Conservation (phyloP, 1,284 basidiomycete species). For the Trametes pubescens region DNA sequence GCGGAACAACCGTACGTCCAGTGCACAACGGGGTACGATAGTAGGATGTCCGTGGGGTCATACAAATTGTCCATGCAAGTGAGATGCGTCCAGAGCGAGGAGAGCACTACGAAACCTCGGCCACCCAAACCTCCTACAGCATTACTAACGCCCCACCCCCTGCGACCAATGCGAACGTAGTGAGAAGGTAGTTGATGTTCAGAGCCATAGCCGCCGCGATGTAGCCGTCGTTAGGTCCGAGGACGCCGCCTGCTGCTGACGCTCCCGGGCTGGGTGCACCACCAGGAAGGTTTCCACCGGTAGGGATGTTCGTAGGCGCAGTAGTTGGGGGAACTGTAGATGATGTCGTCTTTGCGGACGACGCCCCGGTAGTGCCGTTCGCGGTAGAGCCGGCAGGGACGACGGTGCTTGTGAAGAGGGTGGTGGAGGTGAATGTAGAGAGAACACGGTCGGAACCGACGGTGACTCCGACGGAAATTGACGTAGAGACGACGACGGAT, state of each 20-base stretch:
- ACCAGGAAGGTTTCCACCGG: constrained; percentile 55
- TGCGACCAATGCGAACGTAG: constrained; percentile 50
- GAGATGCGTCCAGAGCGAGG: constrained; percentile 26
- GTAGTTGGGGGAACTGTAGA: constrained; percentile 58
- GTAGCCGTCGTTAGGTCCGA: constrained; percentile 70
- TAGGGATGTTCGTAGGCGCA: constrained; percentile 59
- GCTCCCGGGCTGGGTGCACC: constrained; percentile 60
- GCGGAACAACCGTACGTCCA: constrained; percentile 13
- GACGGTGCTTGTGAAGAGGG: constrained; percentile 44
- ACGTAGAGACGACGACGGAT: constrained; percentile 36
- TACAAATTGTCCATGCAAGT: constrained; percentile 33
- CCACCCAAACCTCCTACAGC: constrained; percentile 43
- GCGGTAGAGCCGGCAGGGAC: constrained; percentile 37
- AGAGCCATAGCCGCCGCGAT: constrained; percentile 63
- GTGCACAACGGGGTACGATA: constrained; percentile 18
- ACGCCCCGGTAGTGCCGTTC: constrained; percentile 37
- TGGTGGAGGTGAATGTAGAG: constrained; percentile 28
- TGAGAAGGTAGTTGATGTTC: constrained; percentile 47
- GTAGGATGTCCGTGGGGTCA: constrained; percentile 33
- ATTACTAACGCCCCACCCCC: constrained; percentile 58
- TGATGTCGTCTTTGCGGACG: constrained; percentile 44
- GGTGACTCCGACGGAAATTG: constrained; percentile 35
- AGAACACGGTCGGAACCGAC: constrained; percentile 31
- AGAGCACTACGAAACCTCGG: constrained; percentile 13
- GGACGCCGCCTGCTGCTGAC: constrained; percentile 48